Base-by-base conservation (phyloP, 1,284 basidiomycete species). In the Acaromyces ingoldii region DNA sequence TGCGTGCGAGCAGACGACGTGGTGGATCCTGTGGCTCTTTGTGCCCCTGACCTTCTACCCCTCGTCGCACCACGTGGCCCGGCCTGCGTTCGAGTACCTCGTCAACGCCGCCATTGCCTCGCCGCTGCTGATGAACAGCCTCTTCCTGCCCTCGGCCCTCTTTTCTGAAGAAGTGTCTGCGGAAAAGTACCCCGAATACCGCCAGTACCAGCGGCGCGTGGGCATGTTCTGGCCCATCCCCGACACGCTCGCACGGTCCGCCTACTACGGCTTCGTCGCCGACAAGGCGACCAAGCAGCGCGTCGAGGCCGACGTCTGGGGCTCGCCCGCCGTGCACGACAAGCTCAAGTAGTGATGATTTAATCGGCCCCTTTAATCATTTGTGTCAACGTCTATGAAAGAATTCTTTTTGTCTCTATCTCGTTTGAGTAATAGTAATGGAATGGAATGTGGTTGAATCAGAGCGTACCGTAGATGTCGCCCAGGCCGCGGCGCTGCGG, bases 1-100 rank as follows among this genome's bases (percentile, higher is more conserved):
- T 76, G 78, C 85, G 0, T 90, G 87, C 72, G 91, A 95, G 73
- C 90, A 92, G 77, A 77, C 79, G 6, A 90, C 91, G 77, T 93
- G 68, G 68, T 56, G 33, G 6, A 84, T 90, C 59, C 57, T 68
- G 10, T 77, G 78, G 57, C 75, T 70, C 10, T 55, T 75, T 44
- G 75, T 76, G 39, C 62, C 65, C 7, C 51, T 69, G 26, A 66
- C 65, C 39, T 66, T 63, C 39, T 47, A 51, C 19, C 87, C 87
- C 79, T 81, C 72, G 79, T 51, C 82, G 86, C 61, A 84, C 82
- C 26, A 65, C 31, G 44, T 60, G 39, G 55, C 17, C 60, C 71
- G 30, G 57, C 42, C 42, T 6, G 13, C 42, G 24, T n/a, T 17
- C 4, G 79, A 26, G 58, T 80, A 64, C 24, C 6, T 58, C 43